These are phyloP conservation scores for Cardiospermum halicacabum DNA, from an alignment of 345 rosid species.

Conservation along the genomic window DNA sequence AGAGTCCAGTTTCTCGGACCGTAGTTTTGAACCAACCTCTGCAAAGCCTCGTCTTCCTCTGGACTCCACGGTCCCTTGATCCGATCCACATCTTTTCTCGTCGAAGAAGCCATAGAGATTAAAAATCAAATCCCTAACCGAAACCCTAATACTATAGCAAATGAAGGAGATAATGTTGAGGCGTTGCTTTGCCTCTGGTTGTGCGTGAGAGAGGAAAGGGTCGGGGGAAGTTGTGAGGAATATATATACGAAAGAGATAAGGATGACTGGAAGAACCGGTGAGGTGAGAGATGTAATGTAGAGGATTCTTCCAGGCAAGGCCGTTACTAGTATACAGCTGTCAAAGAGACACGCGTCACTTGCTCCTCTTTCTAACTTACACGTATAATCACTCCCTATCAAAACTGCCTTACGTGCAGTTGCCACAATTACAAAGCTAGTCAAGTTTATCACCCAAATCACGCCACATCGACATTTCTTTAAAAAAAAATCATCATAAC, in stretches of 20 bases:
- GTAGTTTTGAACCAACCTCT: slow-evolving; percentile 49
- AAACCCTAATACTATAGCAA: background rate
- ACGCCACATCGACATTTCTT: slow-evolving; percentile 14
- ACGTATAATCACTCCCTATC: slow-evolving; percentile 31
- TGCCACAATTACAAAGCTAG: slow-evolving; percentile 14
- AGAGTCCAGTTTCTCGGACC: slow-evolving; percentile 81
- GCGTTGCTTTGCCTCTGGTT: slow-evolving; percentile 36
- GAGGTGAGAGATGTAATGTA: slow-evolving; percentile 35
- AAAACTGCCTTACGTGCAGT: slow-evolving; percentile 22
- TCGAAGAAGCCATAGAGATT: slow-evolving; percentile 31
- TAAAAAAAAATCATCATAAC: background rate
- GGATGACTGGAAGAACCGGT: slow-evolving; percentile 56
- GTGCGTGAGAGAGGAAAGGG: slow-evolving; percentile 8
- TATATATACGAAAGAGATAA: slow-evolving; percentile 28
- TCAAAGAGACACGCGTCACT: slow-evolving; percentile 49
- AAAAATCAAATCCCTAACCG: background rate
- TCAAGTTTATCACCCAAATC: slow-evolving; percentile 16
- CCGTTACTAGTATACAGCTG: slow-evolving; percentile 74
- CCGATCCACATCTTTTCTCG: slow-evolving; percentile 53
- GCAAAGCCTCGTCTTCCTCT: slow-evolving; percentile 70
- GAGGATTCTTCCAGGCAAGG: slow-evolving; percentile 53
- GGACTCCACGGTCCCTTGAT: slow-evolving; percentile 91
- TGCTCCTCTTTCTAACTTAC: slow-evolving; percentile 22
- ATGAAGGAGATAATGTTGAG: slow-evolving; percentile 10
- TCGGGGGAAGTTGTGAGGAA: background rate